Evolutionary conservation across 2,329 filamentous ascomycete species (phyloP).

Genomic region (Thielaviopsis musarum): DNA sequence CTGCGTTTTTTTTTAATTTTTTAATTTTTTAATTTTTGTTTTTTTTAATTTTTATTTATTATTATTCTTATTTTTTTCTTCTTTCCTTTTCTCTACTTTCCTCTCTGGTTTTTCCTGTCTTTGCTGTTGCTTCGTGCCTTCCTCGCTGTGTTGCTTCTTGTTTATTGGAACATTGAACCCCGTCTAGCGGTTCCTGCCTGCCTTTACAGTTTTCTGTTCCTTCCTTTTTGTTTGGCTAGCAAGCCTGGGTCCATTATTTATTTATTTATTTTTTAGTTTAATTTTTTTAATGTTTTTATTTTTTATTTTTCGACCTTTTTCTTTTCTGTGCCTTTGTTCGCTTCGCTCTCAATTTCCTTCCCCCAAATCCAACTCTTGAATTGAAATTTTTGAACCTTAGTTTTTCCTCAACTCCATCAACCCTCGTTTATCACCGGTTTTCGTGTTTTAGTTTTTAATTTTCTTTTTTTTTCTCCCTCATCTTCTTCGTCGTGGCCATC

Average conservation of each 20-base stretch:
- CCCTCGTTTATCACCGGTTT: background rate
- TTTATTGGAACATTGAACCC: background rate
- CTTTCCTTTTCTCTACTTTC: background rate
- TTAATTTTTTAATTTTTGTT: background rate
- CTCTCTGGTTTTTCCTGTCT: background rate
- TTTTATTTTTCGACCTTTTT: background rate
- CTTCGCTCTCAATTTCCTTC: background rate
- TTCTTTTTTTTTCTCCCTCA: background rate
- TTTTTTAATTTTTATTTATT: background rate
- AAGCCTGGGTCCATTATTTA: background rate
- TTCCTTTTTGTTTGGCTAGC: background rate
- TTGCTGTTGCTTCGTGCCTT: background rate
- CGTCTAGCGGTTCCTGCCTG: background rate
- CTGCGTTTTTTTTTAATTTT: background rate
- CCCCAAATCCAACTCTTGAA: too few relatives aligned
- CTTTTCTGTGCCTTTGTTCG: background rate
- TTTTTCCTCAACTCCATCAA: background rate
- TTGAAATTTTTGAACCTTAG: too few relatives aligned
- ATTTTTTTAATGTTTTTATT: background rate
- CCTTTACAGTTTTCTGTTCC: background rate
- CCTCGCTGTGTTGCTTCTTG: background rate
- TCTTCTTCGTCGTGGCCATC: too few relatives aligned
- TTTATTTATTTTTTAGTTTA: background rate
- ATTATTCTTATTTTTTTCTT: background rate
- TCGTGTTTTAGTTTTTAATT: background rate